phyloP scores from a whole-genome alignment of 2,329 filamentous ascomycete genomes.

The Zalaria sp. region DNA sequence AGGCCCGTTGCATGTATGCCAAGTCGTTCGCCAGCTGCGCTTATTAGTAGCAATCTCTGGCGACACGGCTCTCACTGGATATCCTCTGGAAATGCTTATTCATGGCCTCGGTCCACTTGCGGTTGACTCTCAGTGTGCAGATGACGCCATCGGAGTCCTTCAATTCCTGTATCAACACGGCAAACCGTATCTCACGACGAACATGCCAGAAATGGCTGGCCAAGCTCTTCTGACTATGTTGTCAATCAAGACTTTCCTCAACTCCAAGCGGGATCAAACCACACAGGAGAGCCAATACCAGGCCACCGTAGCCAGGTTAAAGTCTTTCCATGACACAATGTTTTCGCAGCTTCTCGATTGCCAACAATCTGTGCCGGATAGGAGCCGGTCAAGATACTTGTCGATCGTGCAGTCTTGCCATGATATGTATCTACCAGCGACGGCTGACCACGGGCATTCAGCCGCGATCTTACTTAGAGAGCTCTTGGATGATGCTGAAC shows the following conservation, averaged over 20 bases:
- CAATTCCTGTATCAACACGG: conserved; percentile 70
- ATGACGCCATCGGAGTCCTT: conserved; percentile 76
- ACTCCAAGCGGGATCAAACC: conserved; percentile 60
- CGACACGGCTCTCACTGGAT: conserved; percentile 53
- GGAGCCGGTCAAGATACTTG: conserved; percentile 34
- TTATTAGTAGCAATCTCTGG: conserved; percentile 70
- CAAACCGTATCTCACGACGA: conserved; percentile 44
- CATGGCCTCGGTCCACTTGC: conserved; percentile 67
- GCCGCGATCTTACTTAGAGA: conserved; percentile 71
- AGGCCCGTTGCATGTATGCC: conserved; percentile 75
- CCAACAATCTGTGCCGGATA: neutral
- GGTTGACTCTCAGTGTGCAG: conserved; percentile 71
- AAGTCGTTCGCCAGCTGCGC: conserved; percentile 72
- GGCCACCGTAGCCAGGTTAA: conserved; percentile 61
- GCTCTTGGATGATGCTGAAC: conserved; percentile 59
- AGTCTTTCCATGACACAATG: conserved; percentile 68
- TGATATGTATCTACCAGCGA: conserved; percentile 52
- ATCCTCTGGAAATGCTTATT: conserved; percentile 81
- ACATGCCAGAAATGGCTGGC: conserved; percentile 66
- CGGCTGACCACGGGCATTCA: conserved; percentile 52
- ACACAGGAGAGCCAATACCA: conserved; percentile 75
- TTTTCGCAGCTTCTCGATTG: conserved; percentile 53
- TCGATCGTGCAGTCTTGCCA: conserved; percentile 59
- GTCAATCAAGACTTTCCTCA: conserved; percentile 62
- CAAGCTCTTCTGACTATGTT: conserved; percentile 67